Percentiles rank a stretch among this genome's conserved stretches.
phyloP scores from a whole-genome alignment of 768 basidiomycete genomes.

The Mycena polygramma region DNA sequence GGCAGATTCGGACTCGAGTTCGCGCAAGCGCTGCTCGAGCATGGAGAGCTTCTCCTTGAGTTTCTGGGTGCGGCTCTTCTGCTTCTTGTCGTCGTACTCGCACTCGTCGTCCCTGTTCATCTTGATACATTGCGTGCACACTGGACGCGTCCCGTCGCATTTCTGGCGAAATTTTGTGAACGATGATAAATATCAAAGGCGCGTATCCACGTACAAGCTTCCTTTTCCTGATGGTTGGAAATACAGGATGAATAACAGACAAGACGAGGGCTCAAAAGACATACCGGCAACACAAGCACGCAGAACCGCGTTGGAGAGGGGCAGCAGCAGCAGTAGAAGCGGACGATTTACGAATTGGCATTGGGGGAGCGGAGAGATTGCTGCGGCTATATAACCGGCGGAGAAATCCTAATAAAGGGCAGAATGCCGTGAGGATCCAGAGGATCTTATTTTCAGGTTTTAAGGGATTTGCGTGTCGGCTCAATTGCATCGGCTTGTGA shows the following conservation, averaged over 20 bases:
- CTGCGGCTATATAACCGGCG: slow-evolving; percentile 24
- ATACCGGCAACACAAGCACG: slow-evolving; percentile 53
- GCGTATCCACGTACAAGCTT: slow-evolving; percentile 48
- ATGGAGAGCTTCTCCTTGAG: slow-evolving; percentile 68
- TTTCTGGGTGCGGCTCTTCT: slow-evolving; percentile 70
- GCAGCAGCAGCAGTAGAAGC: slow-evolving; percentile 35
- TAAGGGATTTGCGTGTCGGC: slow-evolving; percentile 27
- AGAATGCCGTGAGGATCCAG: slow-evolving; percentile 10
- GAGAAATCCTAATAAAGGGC: background rate
- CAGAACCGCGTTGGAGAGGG: slow-evolving; percentile 54
- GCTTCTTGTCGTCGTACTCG: slow-evolving; percentile 71
- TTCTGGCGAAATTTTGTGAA: slow-evolving; percentile 53
- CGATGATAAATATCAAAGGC: background rate
- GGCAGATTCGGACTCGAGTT: slow-evolving; percentile 61
- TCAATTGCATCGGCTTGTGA: too few relatives aligned
- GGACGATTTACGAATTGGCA: slow-evolving; percentile 44
- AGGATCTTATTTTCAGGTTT: slow-evolving; percentile 20
- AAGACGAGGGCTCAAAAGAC: slow-evolving; percentile 2
- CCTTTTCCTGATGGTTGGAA: slow-evolving; percentile 44
- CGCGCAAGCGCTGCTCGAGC: slow-evolving; percentile 66
- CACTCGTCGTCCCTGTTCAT: slow-evolving; percentile 67
- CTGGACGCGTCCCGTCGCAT: slow-evolving; percentile 71
- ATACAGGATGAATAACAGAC: background rate
- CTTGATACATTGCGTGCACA: slow-evolving; percentile 68
- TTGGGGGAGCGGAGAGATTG: slow-evolving; percentile 19